Evolutionary conservation across 2,329 filamentous ascomycete species (phyloP).

Genomic region (Diaporthe batatas): DNA sequence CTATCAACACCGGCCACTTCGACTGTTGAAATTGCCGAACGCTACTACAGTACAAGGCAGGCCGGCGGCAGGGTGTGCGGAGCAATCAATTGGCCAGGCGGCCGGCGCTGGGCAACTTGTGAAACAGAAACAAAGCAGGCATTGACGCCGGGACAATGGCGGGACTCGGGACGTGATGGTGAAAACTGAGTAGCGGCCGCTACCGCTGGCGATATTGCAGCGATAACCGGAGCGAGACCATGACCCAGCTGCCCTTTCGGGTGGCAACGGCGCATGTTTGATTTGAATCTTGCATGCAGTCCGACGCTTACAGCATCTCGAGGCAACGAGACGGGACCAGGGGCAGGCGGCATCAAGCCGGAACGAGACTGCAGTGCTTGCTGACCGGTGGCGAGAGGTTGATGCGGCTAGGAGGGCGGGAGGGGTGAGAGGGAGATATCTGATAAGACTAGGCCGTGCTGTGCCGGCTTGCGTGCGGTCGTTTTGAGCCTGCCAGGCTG

Average conservation of each 20-base stretch:
- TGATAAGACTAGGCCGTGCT: conserved; percentile 19
- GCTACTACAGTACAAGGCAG: neutral
- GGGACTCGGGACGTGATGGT: conserved; percentile 24
- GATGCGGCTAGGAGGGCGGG: neutral
- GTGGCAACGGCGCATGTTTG: conserved; percentile 3
- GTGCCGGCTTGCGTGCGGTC: neutral
- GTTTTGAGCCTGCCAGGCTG: neutral
- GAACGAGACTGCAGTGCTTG: conserved; percentile 5
- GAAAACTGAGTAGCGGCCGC: conserved; percentile 12
- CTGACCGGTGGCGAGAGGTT: conserved; percentile 21
- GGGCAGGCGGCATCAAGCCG: conserved; percentile 18
- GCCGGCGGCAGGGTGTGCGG: neutral
- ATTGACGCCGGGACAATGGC: conserved; percentile 23
- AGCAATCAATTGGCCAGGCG: conserved; percentile 14
- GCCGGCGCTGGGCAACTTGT: conserved; percentile 1
- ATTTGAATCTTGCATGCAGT: conserved; percentile 6
- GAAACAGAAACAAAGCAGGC: conserved; percentile 20
- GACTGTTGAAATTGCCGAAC: conserved; percentile 14
- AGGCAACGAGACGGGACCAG: conserved; percentile 3
- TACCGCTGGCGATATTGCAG: conserved; percentile 6
- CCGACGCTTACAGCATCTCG: conserved; percentile 10
- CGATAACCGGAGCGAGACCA: conserved; percentile 28
- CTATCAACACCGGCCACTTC: neutral
- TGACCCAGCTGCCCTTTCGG: conserved; percentile 9
- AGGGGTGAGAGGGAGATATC: neutral